Evolutionary conservation across 306 rosid species (phyloP).

Genomic region (Sophora flavescens): DNA sequence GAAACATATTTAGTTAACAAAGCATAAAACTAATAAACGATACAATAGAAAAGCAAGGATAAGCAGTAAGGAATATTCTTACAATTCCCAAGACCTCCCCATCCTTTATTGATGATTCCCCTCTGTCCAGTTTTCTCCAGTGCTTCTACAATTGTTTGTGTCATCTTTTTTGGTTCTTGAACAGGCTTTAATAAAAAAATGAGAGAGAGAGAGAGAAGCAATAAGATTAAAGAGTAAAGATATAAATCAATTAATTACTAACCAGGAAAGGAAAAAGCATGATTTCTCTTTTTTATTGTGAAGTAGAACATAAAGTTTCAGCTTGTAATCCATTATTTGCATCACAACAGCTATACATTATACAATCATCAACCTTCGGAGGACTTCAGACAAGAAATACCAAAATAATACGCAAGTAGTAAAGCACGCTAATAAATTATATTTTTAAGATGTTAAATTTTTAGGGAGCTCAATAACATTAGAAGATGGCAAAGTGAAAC

Average conservation of each 20-base stretch:
- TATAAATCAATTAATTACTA: background rate
- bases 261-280: background rate
- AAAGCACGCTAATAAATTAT: background rate
- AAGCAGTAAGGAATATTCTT: constrained; percentile 44
- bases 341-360: background rate
- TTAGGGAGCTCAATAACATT: background rate
- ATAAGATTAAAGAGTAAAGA: constrained; percentile 29
- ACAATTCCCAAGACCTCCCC: constrained; percentile 99
- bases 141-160: constrained; percentile 90
- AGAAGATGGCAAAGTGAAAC: background rate
- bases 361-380: background rate
- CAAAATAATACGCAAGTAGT: background rate
- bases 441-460: background rate
- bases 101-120: constrained; percentile 98
- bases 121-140: constrained; percentile 89
- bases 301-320: background rate
- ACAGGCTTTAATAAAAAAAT: constrained; percentile 72
- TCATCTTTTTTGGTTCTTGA: constrained; percentile 93
- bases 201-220: constrained; percentile 10
- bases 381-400: background rate
- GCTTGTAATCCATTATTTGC: background rate
- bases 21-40: constrained; percentile 3
- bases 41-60: constrained; percentile 15
- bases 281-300: constrained; percentile 1
- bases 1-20: constrained; percentile 46